Conservation (phyloP, 805 yeast genomes). For the Diddensiella transvaalensis region DNA sequence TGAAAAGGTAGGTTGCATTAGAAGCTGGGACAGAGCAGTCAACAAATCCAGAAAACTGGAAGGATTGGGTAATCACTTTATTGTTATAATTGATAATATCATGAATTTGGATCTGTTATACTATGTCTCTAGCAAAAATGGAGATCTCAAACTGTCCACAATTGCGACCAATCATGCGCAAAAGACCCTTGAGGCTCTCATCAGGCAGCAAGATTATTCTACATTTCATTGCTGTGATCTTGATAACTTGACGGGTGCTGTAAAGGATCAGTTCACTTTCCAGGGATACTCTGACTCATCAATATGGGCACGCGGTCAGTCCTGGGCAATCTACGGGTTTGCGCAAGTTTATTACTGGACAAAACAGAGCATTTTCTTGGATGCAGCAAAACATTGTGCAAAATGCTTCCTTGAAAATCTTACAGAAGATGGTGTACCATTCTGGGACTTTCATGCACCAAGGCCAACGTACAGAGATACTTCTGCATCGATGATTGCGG, state of each 20-base stretch:
- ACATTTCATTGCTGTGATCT: slow-evolving; percentile 30
- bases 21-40: slow-evolving; percentile 30
- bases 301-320: slow-evolving; percentile 35
- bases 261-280: slow-evolving; percentile 27
- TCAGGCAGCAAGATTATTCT: slow-evolving; percentile 27
- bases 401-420: slow-evolving; percentile 27
- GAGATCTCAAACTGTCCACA: slow-evolving; percentile 27
- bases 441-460: slow-evolving; percentile 24
- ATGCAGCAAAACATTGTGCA: slow-evolving; percentile 27
- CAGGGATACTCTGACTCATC: slow-evolving; percentile 32
- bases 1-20: slow-evolving; percentile 25
- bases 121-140: slow-evolving; percentile 28
- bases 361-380: slow-evolving; percentile 26
- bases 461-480: slow-evolving; percentile 27
- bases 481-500: slow-evolving; percentile 33
- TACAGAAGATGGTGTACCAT: slow-evolving; percentile 27
- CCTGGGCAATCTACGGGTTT: slow-evolving; percentile 34
- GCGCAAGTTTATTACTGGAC: slow-evolving; percentile 30
- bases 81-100: slow-evolving; percentile 32
- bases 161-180: slow-evolving; percentile 34
- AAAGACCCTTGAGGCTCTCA: slow-evolving; percentile 25
- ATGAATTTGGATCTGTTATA: slow-evolving; percentile 30
- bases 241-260: slow-evolving; percentile 25
- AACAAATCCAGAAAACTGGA: slow-evolving; percentile 21
- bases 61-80: slow-evolving; percentile 23